Evolutionary conservation across 176 grass and related monocot species (phyloP).

Genomic region (Triticum dicoccoides): DNA sequence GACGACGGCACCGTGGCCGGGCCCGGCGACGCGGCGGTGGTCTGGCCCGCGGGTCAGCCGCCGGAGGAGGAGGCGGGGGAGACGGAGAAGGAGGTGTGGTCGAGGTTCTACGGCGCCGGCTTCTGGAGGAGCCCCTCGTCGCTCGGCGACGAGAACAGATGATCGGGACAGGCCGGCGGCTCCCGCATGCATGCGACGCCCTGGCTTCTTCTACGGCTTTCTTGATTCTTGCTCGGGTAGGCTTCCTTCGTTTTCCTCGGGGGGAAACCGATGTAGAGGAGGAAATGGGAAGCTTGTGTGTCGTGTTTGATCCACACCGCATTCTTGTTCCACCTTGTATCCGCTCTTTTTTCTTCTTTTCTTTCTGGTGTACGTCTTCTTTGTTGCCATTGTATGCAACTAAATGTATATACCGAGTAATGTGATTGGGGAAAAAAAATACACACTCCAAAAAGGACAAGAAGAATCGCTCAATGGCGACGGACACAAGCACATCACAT

Average conservation of each 20-base stretch:
- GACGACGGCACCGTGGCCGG: background rate
- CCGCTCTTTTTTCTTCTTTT: background rate
- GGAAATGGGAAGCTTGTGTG: background rate
- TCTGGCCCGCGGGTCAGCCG: background rate
- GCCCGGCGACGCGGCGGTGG: background rate
- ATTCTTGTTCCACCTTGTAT: background rate
- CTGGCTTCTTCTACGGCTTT: background rate
- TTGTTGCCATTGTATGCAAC: slow-evolving; percentile 14
- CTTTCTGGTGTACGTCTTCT: background rate
- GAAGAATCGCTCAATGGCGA: background rate
- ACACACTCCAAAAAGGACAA: background rate
- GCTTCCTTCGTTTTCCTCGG: slow-evolving; percentile 30
- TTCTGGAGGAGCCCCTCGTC: slow-evolving; percentile 93
- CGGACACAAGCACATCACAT: too few species aligned
- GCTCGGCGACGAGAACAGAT: slow-evolving; percentile 40
- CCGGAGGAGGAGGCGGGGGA: slow-evolving; percentile 25
- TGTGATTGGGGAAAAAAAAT: background rate
- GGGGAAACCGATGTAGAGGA: background rate
- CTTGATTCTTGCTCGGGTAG: background rate
- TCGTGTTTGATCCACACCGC: background rate
- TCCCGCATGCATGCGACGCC: too few species aligned
- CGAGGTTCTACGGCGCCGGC: slow-evolving; percentile 69
- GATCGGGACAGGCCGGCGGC: background rate
- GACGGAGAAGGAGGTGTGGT: slow-evolving; percentile 82
- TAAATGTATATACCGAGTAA: slow-evolving; percentile 20